Percentiles rank a stretch among this genome's conserved stretches.
These are phyloP conservation scores for Thymus mandschuricus DNA, from an alignment of 257 asterid species.

Conservation along the genomic window DNA sequence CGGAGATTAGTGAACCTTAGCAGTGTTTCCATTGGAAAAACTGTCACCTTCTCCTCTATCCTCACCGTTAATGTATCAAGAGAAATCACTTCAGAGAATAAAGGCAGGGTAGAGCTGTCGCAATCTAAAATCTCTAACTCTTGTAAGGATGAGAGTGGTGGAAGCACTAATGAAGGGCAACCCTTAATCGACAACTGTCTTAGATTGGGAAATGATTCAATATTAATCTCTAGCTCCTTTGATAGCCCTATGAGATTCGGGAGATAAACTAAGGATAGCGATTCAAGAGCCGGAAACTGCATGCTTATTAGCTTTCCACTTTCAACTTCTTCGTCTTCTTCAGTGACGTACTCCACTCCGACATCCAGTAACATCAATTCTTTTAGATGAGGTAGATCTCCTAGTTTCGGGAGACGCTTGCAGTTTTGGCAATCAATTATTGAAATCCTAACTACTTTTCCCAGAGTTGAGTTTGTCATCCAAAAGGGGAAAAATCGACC, in stretches of 20 bases:
- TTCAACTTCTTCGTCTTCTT: no score
- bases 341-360: no score
- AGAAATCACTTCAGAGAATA: background rate
- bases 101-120: constrained; percentile 13
- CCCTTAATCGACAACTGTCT: background rate
- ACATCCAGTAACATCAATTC: no score
- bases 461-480: constrained; percentile 26
- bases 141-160: constrained; percentile 9
- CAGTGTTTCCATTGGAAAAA: constrained; percentile 4
- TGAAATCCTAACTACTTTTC: background rate
- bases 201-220: constrained; percentile 25
- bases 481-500: constrained; percentile 33
- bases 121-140: background rate
- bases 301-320: no score
- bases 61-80: background rate
- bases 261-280: accelerated
- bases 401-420: constrained; percentile 5
- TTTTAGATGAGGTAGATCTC: constrained; percentile 16
- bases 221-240: background rate
- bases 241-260: constrained; percentile 29
- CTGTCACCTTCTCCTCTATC: background rate
- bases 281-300: no score
- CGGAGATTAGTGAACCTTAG: background rate
- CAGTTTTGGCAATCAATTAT: background rate
- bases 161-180: constrained; percentile 23